A percentile compares a stretch with the other conserved stretches of the same genome.
Evolutionary conservation across 495 filamentous ascomycete genomes (phyloP).

Genomic region (Mycothermus thermophilus): DNA sequence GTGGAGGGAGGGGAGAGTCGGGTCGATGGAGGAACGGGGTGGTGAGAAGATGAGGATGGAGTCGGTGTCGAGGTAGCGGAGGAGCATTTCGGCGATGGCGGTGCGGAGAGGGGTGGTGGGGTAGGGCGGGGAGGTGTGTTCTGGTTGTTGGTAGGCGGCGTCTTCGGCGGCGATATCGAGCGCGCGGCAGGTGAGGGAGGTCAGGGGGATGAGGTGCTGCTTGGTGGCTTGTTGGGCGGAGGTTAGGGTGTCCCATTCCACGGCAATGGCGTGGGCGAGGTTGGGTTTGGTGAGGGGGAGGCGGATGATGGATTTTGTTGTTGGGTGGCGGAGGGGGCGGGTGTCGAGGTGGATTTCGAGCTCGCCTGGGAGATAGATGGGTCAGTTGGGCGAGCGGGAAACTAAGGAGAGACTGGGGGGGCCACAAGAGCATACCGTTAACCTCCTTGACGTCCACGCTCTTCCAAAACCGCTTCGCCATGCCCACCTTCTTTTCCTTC

Average conservation of each 20-base stretch:
- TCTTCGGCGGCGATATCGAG: conserved; percentile 59
- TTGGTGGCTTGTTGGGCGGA: conserved; percentile 64
- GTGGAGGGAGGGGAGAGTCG: conserved; percentile 31
- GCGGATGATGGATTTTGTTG: conserved; percentile 47
- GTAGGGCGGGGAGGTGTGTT: background rate
- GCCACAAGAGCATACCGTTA: conserved; percentile 27
- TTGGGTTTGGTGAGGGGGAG: conserved; percentile 63
- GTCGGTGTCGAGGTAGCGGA: conserved; percentile 86
- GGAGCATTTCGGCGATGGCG: conserved; percentile 48
- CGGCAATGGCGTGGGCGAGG: conserved; percentile 71
- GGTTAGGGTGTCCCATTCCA: conserved; percentile 82
- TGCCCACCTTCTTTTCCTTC: background rate
- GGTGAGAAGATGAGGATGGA: too few relatives aligned
- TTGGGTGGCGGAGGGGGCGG: conserved; percentile 63
- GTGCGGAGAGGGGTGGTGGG: conserved; percentile 32
- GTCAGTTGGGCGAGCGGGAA: background rate
- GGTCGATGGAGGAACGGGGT: too few relatives aligned
- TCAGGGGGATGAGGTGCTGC: conserved; percentile 78
- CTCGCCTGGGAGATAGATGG: conserved; percentile 30
- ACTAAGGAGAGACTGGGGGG: background rate
- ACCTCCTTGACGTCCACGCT: conserved; percentile 49
- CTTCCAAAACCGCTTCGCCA: conserved; percentile 77
- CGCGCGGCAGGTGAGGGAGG: conserved; percentile 66
- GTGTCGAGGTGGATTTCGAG: conserved; percentile 67
- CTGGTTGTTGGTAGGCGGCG: conserved; percentile 5